Percentiles rank a stretch among this genome's conserved stretches.
These are phyloP conservation scores for Calonectria montana DNA, from an alignment of 2,329 filamentous ascomycete genomes.

Conservation along the genomic window DNA sequence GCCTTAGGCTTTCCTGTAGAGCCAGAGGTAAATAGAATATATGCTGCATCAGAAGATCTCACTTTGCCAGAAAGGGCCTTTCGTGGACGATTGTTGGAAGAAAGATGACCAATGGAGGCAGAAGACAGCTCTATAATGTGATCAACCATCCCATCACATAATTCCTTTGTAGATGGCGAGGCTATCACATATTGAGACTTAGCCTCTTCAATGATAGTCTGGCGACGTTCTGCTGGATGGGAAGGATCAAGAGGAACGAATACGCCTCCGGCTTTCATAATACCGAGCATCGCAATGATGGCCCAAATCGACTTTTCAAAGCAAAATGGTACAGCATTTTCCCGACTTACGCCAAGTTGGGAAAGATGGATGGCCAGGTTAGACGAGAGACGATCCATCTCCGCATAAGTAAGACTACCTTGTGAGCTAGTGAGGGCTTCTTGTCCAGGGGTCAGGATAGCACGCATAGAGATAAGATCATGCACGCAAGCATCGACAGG, in stretches of 20 bases:
- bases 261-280: constrained; percentile 48
- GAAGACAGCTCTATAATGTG: not conserved
- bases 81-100: not conserved
- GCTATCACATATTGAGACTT: not conserved
- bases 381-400: constrained; percentile 19
- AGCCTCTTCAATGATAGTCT: not conserved
- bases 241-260: constrained; percentile 50
- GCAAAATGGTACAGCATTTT: constrained; percentile 15
- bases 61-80: not conserved
- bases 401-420: constrained; percentile 35
- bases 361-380: constrained; percentile 9
- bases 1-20: constrained; percentile 67
- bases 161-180: not conserved
- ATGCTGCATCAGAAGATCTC: constrained; percentile 12
- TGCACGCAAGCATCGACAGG: constrained; percentile 28
- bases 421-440: constrained; percentile 38
- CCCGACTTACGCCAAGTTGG: not conserved
- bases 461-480: constrained; percentile 28
- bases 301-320: constrained; percentile 29
- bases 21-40: constrained; percentile 66
- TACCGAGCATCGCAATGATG: constrained; percentile 44
- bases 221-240: constrained; percentile 43
- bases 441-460: constrained; percentile 14
- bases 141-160: not conserved
- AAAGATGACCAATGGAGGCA: not conserved